Evolutionary conservation across 371 early-diverging fungal genomes (phyloP).

Genomic region (Lichtheimia hyalospora): DNA sequence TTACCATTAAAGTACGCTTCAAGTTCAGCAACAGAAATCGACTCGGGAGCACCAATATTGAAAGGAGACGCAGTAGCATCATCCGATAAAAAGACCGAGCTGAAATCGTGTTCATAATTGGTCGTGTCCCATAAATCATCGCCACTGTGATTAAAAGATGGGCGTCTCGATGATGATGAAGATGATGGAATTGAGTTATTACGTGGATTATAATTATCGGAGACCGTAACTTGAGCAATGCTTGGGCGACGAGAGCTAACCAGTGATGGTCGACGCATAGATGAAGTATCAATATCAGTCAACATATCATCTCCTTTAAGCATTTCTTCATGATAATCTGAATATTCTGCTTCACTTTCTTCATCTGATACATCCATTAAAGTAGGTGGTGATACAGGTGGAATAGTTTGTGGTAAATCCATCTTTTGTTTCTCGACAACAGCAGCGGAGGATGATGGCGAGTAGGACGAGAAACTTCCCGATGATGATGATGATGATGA

Average conservation of each 20-base stretch:
- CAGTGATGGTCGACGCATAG: conserved; percentile 9
- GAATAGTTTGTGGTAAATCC: not conserved
- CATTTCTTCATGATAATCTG: conserved; percentile 62
- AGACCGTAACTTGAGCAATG: conserved; percentile 12
- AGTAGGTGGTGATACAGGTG: not conserved
- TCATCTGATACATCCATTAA: conserved; percentile 11
- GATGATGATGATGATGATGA: conserved; percentile 10
- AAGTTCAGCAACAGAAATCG: conserved; percentile 47
- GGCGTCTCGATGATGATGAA: conserved; percentile 3
- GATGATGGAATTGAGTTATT: not conserved
- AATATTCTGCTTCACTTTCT: conserved; percentile 51
- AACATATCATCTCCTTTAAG: conserved; percentile 46
- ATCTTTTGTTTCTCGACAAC: conserved; percentile 1
- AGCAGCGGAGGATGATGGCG: conserved; percentile 16
- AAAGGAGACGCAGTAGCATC: conserved; percentile 20
- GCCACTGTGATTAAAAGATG: conserved; percentile 9
- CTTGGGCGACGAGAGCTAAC: conserved; percentile 12
- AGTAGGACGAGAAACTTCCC: conserved; percentile 12
- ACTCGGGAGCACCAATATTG: conserved; percentile 48
- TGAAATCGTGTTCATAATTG: conserved; percentile 41
- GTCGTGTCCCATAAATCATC: conserved; percentile 40
- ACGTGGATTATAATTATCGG: not conserved
- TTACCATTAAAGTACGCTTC: conserved; percentile 40
- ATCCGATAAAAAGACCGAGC: conserved; percentile 31
- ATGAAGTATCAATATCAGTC: conserved; percentile 19